phyloP scores from a whole-genome alignment of 2,329 filamentous ascomycete genomes.

The Paecilomyces sp. region DNA sequence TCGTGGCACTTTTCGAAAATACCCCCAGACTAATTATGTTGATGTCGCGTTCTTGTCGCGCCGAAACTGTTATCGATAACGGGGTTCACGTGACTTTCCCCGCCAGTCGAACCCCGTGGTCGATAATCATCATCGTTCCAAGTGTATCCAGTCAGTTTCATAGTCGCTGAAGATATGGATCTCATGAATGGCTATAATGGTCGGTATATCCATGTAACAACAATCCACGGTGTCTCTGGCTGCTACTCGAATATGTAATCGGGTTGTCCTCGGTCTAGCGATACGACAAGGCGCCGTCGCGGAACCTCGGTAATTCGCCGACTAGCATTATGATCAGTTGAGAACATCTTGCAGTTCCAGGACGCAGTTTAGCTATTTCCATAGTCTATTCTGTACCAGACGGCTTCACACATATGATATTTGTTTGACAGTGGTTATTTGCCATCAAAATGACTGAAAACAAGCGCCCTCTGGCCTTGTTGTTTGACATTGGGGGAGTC shows the following conservation, averaged over 20 bases:
- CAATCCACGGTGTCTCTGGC: background rate
- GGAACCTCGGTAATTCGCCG: conserved; percentile 21
- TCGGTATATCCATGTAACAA: background rate
- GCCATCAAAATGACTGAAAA: conserved; percentile 28
- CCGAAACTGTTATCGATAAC: conserved; percentile 6
- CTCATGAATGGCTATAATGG: background rate
- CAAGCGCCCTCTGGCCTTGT: conserved; percentile 60
- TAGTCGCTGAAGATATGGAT: background rate
- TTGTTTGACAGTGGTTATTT: background rate
- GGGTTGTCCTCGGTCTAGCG: background rate
- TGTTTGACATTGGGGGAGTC: conserved; percentile 96
- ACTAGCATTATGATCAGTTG: background rate
- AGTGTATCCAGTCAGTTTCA: background rate
- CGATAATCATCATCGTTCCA: background rate
- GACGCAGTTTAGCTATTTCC: background rate
- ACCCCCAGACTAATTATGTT: background rate
- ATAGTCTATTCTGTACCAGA: background rate
- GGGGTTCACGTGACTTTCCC: conserved; percentile 1
- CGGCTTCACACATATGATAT: background rate
- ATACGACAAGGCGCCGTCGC: conserved; percentile 6
- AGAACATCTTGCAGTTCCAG: background rate
- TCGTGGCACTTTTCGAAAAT: background rate
- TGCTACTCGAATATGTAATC: background rate
- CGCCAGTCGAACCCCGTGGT: background rate
- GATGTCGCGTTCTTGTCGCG: background rate